phyloP scores from a whole-genome alignment of 2,329 filamentous ascomycete species.

The Cercospora zeina region DNA sequence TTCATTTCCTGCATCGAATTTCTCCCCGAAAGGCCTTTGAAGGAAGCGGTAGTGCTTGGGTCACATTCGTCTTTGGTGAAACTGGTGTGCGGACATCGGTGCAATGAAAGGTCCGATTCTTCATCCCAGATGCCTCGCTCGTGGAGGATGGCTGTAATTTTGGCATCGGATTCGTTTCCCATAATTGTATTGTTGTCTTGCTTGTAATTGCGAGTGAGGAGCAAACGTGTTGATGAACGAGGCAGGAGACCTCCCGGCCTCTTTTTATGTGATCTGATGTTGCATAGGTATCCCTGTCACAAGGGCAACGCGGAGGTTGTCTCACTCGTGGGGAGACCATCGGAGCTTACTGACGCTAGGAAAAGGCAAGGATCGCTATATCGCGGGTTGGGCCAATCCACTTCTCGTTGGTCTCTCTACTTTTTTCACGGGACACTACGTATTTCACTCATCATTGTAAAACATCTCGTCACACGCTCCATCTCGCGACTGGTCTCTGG shows the following conservation, averaged over 20 bases:
- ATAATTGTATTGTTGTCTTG: not conserved
- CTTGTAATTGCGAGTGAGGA: not conserved
- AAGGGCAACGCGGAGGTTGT: not conserved
- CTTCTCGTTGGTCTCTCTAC: not conserved
- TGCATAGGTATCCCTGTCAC: not conserved
- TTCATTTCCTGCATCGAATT: conserved; percentile 1
- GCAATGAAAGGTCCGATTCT: not conserved
- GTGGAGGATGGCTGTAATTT: not conserved
- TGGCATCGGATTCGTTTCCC: not conserved
- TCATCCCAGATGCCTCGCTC: conserved; percentile 5
- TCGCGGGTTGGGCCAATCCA: not conserved
- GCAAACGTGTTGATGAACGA: not conserved
- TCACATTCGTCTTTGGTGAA: conserved; percentile 5
- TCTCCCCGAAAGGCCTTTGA: not conserved
- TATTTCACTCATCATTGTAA: not conserved
- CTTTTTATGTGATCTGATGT: not conserved
- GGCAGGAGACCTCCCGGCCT: not conserved
- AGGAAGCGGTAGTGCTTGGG: not conserved
- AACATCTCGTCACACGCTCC: not conserved
- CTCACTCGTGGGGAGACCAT: conserved; percentile 1
- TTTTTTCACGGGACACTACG: not conserved
- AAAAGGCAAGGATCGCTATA: not conserved
- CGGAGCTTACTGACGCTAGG: not conserved
- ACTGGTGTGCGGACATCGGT: conserved; percentile 7
- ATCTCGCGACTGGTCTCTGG: not conserved